Base-by-base conservation (phyloP, 1,139 yeast species). In the Sugiyamaella grinbergsii region DNA sequence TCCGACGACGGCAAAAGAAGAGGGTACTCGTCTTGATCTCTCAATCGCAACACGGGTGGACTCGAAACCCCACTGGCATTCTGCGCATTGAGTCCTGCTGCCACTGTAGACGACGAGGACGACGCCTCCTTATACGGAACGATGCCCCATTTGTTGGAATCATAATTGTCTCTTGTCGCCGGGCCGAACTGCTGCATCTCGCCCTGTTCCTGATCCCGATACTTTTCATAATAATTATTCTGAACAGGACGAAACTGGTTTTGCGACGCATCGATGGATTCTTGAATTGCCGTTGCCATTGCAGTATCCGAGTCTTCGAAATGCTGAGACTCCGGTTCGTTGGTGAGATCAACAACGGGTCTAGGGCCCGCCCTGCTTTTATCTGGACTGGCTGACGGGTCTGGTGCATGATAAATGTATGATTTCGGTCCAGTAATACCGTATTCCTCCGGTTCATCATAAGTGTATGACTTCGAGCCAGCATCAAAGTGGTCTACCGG, bases 381-480 rank as follows among this genome's bases (percentile, higher is more conserved):
- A 20, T 33, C 18, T 22, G 23, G 10, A 33, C 16, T 16, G 4
- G 16, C 13, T 2, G 33, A n/a, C 3, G 16, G 33, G n/a, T n/a
- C n/a, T 29, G 33, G 33, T n/a, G 31, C 31, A n/a, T n/a, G n/a
- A n/a, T n/a, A n/a, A n/a, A n/a, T n/a, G n/a, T n/a, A n/a, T n/a
- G n/a, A n/a, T n/a, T n/a, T n/a, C 7, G 7, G 31, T 4, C 7
- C 31, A 26, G 13, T 26, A 26, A 4, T 13, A 15, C 23, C n/a
- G n/a, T n/a, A n/a, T n/a, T n/a, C n/a, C n/a, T n/a, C 20, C 19
- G 43, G 33, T 13, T 68, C 64, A 33, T 75, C 78, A 57, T 82
- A 78, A 24, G 82, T 71, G 59, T 66, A 76, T 24, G n/a, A n/a
- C n/a, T n/a, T 13, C 7, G 7, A 13, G 6, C 7, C 31, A 26